Percentiles rank a stretch among this genome's conserved stretches.
phyloP scores from a whole-genome alignment of 2,329 filamentous ascomycete species.

The Calonectria pseudoreteaudii region DNA sequence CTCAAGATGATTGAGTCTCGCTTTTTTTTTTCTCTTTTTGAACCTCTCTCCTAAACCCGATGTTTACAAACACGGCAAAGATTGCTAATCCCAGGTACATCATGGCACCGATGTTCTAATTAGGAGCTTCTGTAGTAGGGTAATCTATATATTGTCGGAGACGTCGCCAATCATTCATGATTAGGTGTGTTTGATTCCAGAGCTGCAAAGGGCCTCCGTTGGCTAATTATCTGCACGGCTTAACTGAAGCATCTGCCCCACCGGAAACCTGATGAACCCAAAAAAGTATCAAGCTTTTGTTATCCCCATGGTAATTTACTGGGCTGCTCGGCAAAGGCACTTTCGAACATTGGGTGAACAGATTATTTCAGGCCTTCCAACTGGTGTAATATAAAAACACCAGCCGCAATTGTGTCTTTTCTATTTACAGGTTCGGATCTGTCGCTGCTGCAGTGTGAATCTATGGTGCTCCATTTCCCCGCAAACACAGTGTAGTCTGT shows the following conservation, averaged over 20 bases:
- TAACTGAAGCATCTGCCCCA: too few species aligned
- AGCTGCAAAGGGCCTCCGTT: too few species aligned
- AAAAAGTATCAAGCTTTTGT: too few species aligned
- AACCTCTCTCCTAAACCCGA: not conserved
- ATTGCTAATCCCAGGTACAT: conserved; percentile 3
- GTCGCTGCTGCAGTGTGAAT: not conserved
- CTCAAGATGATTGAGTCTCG: not conserved
- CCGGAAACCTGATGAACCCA: too few species aligned
- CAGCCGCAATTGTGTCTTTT: too few species aligned
- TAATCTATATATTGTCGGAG: not conserved
- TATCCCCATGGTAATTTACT: too few species aligned
- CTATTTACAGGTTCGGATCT: not conserved
- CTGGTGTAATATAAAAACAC: too few species aligned
- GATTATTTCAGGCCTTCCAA: too few species aligned
- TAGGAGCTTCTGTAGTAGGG: not conserved
- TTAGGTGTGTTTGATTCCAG: not conserved
- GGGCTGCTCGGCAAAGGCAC: too few species aligned
- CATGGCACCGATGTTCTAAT: conserved; percentile 3
- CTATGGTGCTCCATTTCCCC: not conserved
- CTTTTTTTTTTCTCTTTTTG: not conserved
- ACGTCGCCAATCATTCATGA: not conserved
- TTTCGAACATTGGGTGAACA: too few species aligned
- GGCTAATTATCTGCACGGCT: accelerated
- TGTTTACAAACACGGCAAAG: not conserved
- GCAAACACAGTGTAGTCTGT: not conserved